These are phyloP conservation scores for Endoconidiophora laricicola DNA, from an alignment of 2,329 filamentous ascomycete genomes.

Conservation along the genomic window DNA sequence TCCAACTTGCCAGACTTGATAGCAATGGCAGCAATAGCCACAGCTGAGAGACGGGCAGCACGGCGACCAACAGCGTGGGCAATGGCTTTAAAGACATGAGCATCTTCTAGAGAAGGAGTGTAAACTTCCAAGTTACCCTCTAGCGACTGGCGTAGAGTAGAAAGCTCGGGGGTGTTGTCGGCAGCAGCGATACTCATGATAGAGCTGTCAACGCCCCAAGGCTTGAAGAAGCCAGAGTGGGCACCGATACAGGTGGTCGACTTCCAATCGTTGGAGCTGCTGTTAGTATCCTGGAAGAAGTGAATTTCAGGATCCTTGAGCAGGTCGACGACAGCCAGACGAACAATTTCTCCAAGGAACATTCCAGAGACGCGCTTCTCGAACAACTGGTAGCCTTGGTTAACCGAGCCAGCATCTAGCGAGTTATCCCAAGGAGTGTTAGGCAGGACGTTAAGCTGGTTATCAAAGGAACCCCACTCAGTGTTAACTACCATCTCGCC, in stretches of 20 bases:
- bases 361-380: conserved; percentile 97
- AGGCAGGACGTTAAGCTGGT: conserved; percentile 73
- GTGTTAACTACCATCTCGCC: conserved; percentile 97
- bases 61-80: conserved; percentile 73
- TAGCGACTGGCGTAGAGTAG: conserved; percentile 59
- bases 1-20: conserved; percentile 61
- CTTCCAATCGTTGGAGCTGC: conserved; percentile 49
- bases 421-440: conserved; percentile 67
- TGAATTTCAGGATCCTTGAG: conserved; percentile 48
- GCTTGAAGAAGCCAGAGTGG: conserved; percentile 51
- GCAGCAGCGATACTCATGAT: conserved; percentile 77
- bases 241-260: conserved; percentile 54
- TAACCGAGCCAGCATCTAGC: conserved; percentile 66
- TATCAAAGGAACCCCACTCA: conserved; percentile 98
- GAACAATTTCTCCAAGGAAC: conserved; percentile 90
- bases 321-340: conserved; percentile 57
- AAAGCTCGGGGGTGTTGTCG: conserved; percentile 57
- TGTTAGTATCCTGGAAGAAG: conserved; percentile 63
- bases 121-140: conserved; percentile 62
- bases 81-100: conserved; percentile 70
- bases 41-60: conserved; percentile 71
- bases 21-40: conserved; percentile 73
- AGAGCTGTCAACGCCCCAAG: conserved; percentile 83
- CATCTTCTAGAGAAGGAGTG: conserved; percentile 65
- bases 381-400: conserved; percentile 95